Evolutionary conservation across 2,329 filamentous ascomycete species (phyloP).

Genomic region (Sporothrix brunneoviolacea): DNA sequence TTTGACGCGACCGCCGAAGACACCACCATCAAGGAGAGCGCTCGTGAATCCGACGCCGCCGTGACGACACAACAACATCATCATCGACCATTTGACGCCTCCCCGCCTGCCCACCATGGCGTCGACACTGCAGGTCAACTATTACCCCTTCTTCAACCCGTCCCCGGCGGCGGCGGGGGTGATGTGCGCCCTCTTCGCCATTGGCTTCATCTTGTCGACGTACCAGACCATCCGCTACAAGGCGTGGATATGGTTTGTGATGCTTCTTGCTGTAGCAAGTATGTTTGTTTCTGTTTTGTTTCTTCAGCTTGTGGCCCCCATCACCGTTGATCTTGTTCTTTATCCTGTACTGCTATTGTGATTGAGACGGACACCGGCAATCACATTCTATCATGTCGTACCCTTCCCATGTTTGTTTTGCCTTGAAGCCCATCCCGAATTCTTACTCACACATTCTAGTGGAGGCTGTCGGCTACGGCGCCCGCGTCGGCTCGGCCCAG

Average conservation of each 20-base stretch:
- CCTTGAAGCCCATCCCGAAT: too few relatives aligned
- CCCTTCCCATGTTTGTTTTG: too few relatives aligned
- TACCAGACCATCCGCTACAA: constrained; percentile 23
- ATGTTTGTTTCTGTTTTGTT: constrained; percentile 4
- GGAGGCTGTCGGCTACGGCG: constrained; percentile 32
- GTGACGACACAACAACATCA: too few relatives aligned
- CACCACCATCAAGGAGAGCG: too few relatives aligned
- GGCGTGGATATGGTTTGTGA: constrained; percentile 27
- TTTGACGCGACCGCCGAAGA: too few relatives aligned
- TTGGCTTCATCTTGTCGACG: constrained; percentile 21
- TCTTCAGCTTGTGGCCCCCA: neutral
- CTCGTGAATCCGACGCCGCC: neutral
- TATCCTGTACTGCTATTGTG: neutral
- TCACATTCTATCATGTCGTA: too few relatives aligned
- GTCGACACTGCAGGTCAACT: neutral
- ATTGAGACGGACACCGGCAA: too few relatives aligned
- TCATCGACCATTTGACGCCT: too few relatives aligned
- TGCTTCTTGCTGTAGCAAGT: constrained; percentile 24
- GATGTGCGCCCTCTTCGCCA: constrained; percentile 22
- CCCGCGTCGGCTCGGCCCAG: constrained; percentile 25
- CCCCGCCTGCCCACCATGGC: constrained; percentile 3
- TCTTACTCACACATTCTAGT: too few relatives aligned
- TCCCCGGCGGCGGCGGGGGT: constrained; percentile 23
- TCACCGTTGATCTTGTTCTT: neutral
- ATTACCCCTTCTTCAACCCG: constrained; percentile 23